These are phyloP conservation scores for Schwanniomyces sp. DNA, from an alignment of 805 yeast genomes.

Conservation along the genomic window DNA sequence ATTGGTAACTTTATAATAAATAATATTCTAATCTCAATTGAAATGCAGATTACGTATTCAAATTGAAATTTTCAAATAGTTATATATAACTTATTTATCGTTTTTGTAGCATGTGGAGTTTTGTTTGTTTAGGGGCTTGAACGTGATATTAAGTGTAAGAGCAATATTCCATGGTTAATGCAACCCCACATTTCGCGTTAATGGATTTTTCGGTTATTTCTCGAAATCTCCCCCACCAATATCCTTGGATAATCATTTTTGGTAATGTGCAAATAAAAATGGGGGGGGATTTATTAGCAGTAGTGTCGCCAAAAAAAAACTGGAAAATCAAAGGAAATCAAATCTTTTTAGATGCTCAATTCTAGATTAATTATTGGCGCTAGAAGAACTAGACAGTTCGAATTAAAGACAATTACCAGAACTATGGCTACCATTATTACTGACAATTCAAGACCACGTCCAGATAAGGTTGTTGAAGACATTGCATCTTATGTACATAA, in stretches of 20 bases:
- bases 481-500: constrained; percentile 53
- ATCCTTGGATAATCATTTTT: neutral
- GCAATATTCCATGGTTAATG: too few relatives aligned
- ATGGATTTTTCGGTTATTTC: neutral
- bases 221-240: neutral
- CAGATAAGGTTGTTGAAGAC: constrained; percentile 49
- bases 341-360: neutral
- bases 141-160: too few relatives aligned
- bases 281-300: neutral
- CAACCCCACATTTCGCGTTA: neutral
- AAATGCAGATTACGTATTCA: too few relatives aligned
- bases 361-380: neutral
- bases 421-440: constrained; percentile 21
- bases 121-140: too few relatives aligned
- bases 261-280: neutral
- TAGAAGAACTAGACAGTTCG: neutral
- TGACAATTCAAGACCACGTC: constrained; percentile 47
- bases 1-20: neutral
- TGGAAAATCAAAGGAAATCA: neutral
- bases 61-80: too few relatives aligned
- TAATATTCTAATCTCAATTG: too few relatives aligned
- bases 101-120: neutral
- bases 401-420: neutral
- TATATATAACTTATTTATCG: neutral
- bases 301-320: neutral